Conservation (phyloP, 768 basidiomycete species). For the Daedaleopsis nitida region DNA sequence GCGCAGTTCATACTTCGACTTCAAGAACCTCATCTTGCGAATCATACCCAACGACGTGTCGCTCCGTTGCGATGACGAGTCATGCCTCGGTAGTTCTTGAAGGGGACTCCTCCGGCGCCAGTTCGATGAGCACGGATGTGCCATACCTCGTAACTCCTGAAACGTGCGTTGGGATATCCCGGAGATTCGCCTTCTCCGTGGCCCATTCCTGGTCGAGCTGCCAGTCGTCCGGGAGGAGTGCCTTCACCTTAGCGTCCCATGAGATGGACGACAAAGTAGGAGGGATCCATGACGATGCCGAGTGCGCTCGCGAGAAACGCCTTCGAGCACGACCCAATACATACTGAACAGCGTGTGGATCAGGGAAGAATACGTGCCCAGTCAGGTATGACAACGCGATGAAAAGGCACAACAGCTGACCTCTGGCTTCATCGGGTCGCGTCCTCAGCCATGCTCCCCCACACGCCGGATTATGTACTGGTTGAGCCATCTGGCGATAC, state of each 20-base stretch:
- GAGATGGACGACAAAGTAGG: slow-evolving; percentile 16
- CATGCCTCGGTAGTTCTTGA: slow-evolving; percentile 32
- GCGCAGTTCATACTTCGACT: slow-evolving; percentile 37
- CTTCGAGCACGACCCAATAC: slow-evolving; percentile 31
- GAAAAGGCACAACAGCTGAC: too few species aligned
- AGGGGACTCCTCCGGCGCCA: not conserved
- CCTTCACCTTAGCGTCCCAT: slow-evolving; percentile 31
- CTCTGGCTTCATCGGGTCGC: too few species aligned
- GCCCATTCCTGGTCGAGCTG: slow-evolving; percentile 42
- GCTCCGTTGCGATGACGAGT: slow-evolving; percentile 29
- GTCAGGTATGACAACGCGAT: too few species aligned
- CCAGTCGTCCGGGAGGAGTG: slow-evolving; percentile 44
- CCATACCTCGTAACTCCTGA: slow-evolving; percentile 29
- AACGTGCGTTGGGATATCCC: slow-evolving; percentile 41
- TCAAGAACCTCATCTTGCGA: slow-evolving; percentile 30
- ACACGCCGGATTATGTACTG: too few species aligned
- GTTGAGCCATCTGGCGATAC: too few species aligned
- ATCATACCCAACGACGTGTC: slow-evolving; percentile 32
- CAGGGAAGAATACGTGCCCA: too few species aligned
- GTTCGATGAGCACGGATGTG: too few species aligned
- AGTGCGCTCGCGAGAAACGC: slow-evolving; percentile 28
- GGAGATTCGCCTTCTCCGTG: slow-evolving; percentile 34
- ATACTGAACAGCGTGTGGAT: slow-evolving; percentile 28
- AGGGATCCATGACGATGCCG: slow-evolving; percentile 33
- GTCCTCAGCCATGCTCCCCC: too few species aligned